These are phyloP conservation scores for Draba incana DNA, from an alignment of 345 rosid species.

Conservation along the genomic window DNA sequence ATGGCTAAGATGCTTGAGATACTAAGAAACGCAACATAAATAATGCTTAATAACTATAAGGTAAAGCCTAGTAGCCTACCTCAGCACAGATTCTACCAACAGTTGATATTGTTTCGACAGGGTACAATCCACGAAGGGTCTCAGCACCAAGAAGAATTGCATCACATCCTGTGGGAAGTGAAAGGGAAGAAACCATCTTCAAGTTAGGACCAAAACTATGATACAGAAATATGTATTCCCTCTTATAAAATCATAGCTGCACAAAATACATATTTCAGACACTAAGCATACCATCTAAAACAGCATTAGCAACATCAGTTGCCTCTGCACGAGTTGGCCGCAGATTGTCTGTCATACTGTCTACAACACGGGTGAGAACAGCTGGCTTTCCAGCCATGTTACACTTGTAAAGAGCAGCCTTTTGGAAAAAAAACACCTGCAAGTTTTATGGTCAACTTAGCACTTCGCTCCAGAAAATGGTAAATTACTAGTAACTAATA, in stretches of 20 bases:
- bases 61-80: slow-evolving; percentile 52
- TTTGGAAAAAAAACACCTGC: slow-evolving; percentile 94
- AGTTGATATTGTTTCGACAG: slow-evolving; percentile 83
- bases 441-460: slow-evolving; percentile 27
- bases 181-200: slow-evolving; percentile 2
- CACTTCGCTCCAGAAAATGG: slow-evolving; percentile 14
- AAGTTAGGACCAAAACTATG: slow-evolving; percentile 21
- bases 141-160: slow-evolving; percentile 99
- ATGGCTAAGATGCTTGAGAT: slow-evolving; percentile 3
- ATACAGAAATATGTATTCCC: not conserved
- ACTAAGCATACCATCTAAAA: slow-evolving; percentile 73
- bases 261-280: not conserved
- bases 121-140: slow-evolving; percentile 90
- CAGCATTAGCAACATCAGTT: slow-evolving; percentile 99
- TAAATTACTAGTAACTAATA: slow-evolving; percentile 28
- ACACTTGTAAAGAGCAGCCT: slow-evolving; percentile 93
- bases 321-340: slow-evolving; percentile 99
- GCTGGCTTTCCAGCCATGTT: slow-evolving; percentile 99
- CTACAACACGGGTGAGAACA: slow-evolving; percentile 94
- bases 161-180: slow-evolving; percentile 72
- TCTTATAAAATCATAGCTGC: not conserved
- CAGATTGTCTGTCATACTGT: slow-evolving; percentile 95
- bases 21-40: not conserved
- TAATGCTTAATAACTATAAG: not conserved
- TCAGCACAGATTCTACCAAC: slow-evolving; percentile 94